Conservation (phyloP, 2,329 filamentous ascomycete genomes). For the Clonostachys rhizophaga region DNA sequence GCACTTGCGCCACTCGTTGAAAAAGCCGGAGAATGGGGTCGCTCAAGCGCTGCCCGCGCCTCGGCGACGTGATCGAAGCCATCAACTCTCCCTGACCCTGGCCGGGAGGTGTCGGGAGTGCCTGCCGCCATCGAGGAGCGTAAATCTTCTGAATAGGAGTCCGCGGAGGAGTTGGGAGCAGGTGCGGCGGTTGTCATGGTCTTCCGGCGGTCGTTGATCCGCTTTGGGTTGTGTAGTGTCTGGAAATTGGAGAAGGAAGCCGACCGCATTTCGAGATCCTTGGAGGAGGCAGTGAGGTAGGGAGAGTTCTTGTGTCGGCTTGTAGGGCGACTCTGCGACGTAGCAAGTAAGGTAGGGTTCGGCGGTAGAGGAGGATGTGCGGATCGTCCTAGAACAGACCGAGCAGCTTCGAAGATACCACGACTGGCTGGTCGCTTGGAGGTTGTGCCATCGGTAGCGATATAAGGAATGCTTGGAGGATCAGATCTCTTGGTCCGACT, state of each 20-base stretch:
- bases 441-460: slow-evolving; percentile 6
- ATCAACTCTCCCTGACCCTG: slow-evolving; percentile 29
- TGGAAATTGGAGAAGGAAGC: not conserved
- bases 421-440: slow-evolving; percentile 13
- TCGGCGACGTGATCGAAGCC: not conserved
- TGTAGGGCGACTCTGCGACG: not conserved
- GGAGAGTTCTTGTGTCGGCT: not conserved
- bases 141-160: slow-evolving; percentile 29
- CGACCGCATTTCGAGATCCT: not conserved
- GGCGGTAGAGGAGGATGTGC: not conserved
- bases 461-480: slow-evolving; percentile 19
- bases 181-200: slow-evolving; percentile 1
- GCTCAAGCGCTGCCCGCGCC: not conserved
- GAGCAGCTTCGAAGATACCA: slow-evolving; percentile 26
- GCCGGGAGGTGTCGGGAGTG: slow-evolving; percentile 32
- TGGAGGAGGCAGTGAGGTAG: not conserved
- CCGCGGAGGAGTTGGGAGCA: slow-evolving; percentile 25
- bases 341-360: too few species aligned
- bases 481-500: not conserved
- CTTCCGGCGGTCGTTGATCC: not conserved
- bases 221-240: not conserved
- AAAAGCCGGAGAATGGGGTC: not conserved
- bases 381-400: slow-evolving; percentile 16
- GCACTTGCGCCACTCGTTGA: slow-evolving; percentile 3
- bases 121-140: slow-evolving; percentile 25